Base-by-base conservation (phyloP, 176 grass and related monocot genomes). In the Melocanna baccifera region DNA sequence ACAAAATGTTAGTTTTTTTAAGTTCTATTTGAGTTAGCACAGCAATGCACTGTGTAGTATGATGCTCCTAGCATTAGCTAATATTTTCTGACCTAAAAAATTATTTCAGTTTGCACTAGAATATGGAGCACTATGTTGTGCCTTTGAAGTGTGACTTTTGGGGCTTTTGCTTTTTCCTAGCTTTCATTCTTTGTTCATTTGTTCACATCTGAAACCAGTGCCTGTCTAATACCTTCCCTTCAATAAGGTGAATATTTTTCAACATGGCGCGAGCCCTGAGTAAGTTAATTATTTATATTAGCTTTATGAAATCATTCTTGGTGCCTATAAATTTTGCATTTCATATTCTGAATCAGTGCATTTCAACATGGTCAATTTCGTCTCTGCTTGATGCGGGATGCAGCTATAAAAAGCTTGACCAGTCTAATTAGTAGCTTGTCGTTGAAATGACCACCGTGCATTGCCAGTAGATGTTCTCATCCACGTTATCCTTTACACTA, bases 141-240 rank as follows among this genome's bases (percentile, higher is more conserved):
- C 12, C 73, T 39, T 76, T 65, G 25, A 83, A 55, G 32, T 26
- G 37, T 79, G 73, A 45, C 25, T 26, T 88, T 88, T 64, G 12
- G 52, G 13, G 30, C 0, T 61, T 61, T 30, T n/a, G 46, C 16
- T 57, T 50, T 63, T 67, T 39, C 73, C n/a, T 34, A 65, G 2
- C 42, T 83, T 9, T 22, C 12, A 19, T 88, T 30, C 9, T 88
- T 41, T 83, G 6, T 59, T 26, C 14, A 25, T 69, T 15, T 76
- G 62, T 40, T 26, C 28, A 62, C 18, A 18, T 76, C 7, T 62
- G 37, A 77, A 67, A 41, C 1, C n/a, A 18, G n/a, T 61, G 62
- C 62, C 43, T 76, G 2, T 58, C 10, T 62, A 29, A 36, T 61
- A 80, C 66, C 14, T 79, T 28, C 19, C 41, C 22, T 51, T 62